Percentiles rank a stretch among this genome's conserved stretches.
phyloP scores from a whole-genome alignment of 495 filamentous ascomycete genomes.

The Massariosphaeria phaeospora region DNA sequence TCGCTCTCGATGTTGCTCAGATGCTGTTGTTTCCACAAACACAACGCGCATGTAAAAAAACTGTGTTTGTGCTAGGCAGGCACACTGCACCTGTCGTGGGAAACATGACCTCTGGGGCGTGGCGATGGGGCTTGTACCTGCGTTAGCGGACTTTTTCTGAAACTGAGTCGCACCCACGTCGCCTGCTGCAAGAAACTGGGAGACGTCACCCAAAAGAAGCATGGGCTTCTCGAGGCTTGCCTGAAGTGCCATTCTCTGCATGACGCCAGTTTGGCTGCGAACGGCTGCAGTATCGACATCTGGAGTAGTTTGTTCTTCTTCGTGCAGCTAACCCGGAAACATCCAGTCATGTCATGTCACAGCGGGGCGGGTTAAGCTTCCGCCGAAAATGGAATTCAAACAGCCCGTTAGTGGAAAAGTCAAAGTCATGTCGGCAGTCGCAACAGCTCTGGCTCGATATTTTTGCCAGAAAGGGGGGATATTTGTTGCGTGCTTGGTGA shows the following conservation, averaged over 20 bases:
- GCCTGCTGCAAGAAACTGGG: not conserved
- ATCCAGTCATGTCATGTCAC: conserved; percentile 24
- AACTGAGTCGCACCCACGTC: conserved; percentile 14
- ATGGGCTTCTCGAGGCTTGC: conserved; percentile 16
- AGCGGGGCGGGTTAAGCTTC: not conserved
- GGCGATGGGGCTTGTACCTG: conserved; percentile 23
- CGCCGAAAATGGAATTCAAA: too few relatives aligned
- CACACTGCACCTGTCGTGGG: conserved; percentile 13
- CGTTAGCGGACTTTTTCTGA: conserved; percentile 28
- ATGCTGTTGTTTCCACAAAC: conserved; percentile 23
- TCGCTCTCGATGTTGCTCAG: not conserved
- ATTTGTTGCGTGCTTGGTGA: too few relatives aligned
- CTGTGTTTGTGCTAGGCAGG: conserved; percentile 21
- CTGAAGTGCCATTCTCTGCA: conserved; percentile 10
- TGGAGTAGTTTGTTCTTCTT: conserved; percentile 1
- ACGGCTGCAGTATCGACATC: not conserved
- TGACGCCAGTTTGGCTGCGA: conserved; percentile 1
- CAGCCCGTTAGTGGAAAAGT: not conserved
- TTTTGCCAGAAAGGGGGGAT: too few relatives aligned
- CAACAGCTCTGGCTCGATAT: conserved; percentile 12
- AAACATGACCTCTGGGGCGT: conserved; percentile 27
- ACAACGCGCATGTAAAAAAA: conserved; percentile 16
- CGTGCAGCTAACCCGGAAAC: not conserved
- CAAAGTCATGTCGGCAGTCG: conserved; percentile 20
- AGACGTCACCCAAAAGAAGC: conserved; percentile 12